phyloP scores from a whole-genome alignment of 2,329 filamentous ascomycete species.

The Cladophialophora bantiana region DNA sequence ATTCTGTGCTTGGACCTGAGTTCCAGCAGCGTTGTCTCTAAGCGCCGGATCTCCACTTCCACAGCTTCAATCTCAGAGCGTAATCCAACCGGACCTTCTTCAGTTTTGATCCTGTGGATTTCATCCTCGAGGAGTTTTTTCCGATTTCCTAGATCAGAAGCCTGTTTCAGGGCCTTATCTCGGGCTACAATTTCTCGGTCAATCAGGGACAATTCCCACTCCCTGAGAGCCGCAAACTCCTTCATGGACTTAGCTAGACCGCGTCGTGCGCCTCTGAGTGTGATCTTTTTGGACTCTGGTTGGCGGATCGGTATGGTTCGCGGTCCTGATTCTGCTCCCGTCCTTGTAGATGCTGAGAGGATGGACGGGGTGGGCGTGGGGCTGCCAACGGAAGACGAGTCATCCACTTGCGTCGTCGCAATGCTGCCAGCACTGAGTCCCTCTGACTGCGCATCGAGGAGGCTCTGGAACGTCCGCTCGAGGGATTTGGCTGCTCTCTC shows the following conservation, averaged over 20 bases:
- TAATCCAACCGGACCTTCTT: conserved; percentile 56
- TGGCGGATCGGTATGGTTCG: conserved; percentile 50
- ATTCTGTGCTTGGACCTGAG: conserved; percentile 63
- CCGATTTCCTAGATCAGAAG: conserved; percentile 60
- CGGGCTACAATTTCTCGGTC: conserved; percentile 55
- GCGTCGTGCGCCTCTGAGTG: conserved; percentile 60
- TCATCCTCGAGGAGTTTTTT: conserved; percentile 58
- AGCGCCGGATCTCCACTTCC: conserved; percentile 63
- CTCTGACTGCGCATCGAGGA: conserved; percentile 68
- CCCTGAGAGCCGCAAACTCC: conserved; percentile 62
- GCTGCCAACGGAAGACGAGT: conserved; percentile 57
- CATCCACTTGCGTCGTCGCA: conserved; percentile 48
- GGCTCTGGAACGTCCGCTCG: conserved; percentile 63
- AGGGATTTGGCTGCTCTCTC: conserved; percentile 62
- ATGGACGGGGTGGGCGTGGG: conserved; percentile 51
- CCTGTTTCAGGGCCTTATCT: conserved; percentile 56
- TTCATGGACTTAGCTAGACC: conserved; percentile 65
- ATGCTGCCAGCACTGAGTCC: conserved; percentile 61
- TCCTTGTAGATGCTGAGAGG: conserved; percentile 35
- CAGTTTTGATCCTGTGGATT: conserved; percentile 56
- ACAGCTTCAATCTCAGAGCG: conserved; percentile 59
- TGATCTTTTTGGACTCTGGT: conserved; percentile 54
- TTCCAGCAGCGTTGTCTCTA: conserved; percentile 63
- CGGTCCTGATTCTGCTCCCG: conserved; percentile 44
- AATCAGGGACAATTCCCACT: conserved; percentile 62